Conservation (phyloP, 768 basidiomycete species). For the Mycena indigotica region DNA sequence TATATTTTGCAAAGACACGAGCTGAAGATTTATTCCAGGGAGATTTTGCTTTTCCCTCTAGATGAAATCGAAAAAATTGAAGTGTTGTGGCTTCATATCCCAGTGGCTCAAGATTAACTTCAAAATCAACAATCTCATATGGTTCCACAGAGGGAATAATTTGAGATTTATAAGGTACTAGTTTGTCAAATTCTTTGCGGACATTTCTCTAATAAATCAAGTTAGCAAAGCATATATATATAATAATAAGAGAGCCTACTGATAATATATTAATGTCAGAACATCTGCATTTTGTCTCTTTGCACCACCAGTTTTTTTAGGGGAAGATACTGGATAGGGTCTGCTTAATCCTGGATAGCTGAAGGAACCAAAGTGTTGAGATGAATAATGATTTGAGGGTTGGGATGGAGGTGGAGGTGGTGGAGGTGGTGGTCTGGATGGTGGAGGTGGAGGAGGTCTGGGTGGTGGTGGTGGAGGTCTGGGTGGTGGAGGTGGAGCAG, state of each 20-base stretch:
- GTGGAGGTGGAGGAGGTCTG: background rate
- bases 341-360: background rate
- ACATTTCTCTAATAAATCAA: background rate
- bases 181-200: background rate
- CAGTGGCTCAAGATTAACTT: background rate
- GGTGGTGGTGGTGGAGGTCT: background rate
- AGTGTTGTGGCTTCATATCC: conserved; percentile 2
- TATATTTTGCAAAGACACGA: conserved; percentile 1
- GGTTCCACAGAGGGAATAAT: background rate
- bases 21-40: conserved; percentile 15
- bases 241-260: background rate
- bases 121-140: background rate
- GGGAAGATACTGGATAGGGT: background rate
- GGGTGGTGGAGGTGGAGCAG: background rate
- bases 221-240: background rate
- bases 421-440: background rate
- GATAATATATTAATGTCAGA: background rate
- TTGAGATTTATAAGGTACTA: background rate
- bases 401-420: background rate
- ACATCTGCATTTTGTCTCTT: background rate
- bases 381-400: background rate
- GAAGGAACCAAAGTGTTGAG: background rate
- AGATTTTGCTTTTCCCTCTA: background rate
- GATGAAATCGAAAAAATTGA: conserved; percentile 5
- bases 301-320: background rate